phyloP scores from a whole-genome alignment of 1,284 basidiomycete species.

The Anthracocystis panici-leucophaei region DNA sequence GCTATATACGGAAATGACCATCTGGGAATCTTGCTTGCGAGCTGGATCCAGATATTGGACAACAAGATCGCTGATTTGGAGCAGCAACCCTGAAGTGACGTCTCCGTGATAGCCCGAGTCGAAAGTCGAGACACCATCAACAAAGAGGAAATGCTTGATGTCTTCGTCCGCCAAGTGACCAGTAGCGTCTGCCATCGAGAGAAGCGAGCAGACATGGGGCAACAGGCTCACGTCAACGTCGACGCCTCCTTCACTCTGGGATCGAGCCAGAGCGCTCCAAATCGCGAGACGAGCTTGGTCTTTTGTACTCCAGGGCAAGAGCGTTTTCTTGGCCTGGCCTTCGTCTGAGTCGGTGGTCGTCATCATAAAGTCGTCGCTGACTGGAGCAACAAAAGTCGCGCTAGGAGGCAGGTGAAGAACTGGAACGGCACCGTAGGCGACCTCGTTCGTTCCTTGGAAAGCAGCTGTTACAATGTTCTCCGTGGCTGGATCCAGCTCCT shows the following conservation, averaged over 20 bases:
- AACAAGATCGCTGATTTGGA: constrained; percentile 17
- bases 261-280: constrained; percentile 24
- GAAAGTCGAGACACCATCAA: constrained; percentile 11
- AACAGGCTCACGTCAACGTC: not conserved
- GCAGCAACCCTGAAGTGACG: constrained; percentile 4
- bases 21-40: constrained; percentile 19
- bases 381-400: not conserved
- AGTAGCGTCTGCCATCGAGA: constrained; percentile 19
- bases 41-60: constrained; percentile 22
- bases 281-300: constrained; percentile 25
- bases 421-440: constrained; percentile 18
- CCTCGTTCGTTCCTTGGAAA: not conserved
- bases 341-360: constrained; percentile 9
- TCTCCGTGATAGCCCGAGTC: not conserved
- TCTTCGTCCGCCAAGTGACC: constrained; percentile 20
- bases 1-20: constrained; percentile 8
- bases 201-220: constrained; percentile 12
- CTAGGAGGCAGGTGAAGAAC: constrained; percentile 26
- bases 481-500: constrained; percentile 31
- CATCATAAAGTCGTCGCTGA: constrained; percentile 26
- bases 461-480: constrained; percentile 32
- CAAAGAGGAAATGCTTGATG: constrained; percentile 22
- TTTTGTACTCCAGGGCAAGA: constrained; percentile 21
- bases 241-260: not conserved
- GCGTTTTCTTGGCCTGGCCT: not conserved